Percentiles rank a stretch among this genome's conserved stretches.
These are phyloP conservation scores for Neurospora cerealis DNA, from an alignment of 495 filamentous ascomycete genomes.

Conservation along the genomic window DNA sequence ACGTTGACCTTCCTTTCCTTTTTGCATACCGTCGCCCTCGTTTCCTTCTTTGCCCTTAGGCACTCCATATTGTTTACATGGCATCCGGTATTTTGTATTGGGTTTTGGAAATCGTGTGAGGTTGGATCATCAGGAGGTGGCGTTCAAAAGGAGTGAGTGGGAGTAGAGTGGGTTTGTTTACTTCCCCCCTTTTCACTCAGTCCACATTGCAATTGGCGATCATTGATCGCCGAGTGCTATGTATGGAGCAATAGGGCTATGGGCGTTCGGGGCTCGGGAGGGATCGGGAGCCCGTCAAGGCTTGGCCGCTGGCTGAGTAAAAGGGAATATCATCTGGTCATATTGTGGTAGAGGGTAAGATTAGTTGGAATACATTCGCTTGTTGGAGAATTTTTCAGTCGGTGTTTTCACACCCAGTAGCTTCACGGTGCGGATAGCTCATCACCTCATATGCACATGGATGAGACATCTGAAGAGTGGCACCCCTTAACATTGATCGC, in stretches of 20 bases:
- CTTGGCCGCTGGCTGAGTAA: neutral
- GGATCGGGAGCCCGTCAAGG: neutral
- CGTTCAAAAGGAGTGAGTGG: neutral
- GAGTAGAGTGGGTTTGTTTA: neutral
- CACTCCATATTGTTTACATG: neutral
- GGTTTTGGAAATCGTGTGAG: neutral
- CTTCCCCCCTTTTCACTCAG: neutral
- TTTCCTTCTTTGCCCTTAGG: neutral
- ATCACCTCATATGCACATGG: neutral
- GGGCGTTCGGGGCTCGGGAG: neutral
- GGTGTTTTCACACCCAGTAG: too few relatives aligned
- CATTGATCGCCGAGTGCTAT: neutral
- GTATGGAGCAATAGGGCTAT: neutral
- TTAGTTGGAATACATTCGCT: neutral
- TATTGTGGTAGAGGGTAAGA: neutral
- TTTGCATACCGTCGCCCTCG: neutral
- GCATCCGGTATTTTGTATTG: neutral
- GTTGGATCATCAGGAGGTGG: neutral
- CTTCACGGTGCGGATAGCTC: too few relatives aligned
- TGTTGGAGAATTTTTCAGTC: too few relatives aligned
- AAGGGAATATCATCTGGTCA: neutral
- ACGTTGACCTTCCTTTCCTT: neutral
- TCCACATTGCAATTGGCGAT: neutral
- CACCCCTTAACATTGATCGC: neutral
- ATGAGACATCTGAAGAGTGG: too few relatives aligned